These are phyloP conservation scores for Aspergillus fischeri DNA, from an alignment of 2,329 filamentous ascomycete genomes.

Conservation along the genomic window DNA sequence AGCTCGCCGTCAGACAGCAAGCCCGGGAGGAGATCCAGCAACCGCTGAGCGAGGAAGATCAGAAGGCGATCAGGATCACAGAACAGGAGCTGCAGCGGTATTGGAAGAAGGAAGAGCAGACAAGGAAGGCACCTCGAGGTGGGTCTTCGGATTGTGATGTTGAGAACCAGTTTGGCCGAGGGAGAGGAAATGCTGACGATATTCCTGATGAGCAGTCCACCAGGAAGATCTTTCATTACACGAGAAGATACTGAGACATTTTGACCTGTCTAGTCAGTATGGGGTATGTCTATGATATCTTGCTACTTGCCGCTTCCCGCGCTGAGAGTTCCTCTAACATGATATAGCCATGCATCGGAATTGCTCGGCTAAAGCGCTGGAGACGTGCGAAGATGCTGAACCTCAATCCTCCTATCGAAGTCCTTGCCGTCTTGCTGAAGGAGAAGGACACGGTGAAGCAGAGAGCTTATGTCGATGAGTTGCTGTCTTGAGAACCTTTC, in stretches of 20 bases:
- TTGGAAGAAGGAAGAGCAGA: constrained; percentile 68
- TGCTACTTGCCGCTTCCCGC: not conserved
- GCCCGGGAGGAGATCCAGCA: constrained; percentile 42
- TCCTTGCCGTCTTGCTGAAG: constrained; percentile 76
- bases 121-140: constrained; percentile 61
- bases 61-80: constrained; percentile 59
- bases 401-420: constrained; percentile 83
- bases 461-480: constrained; percentile 59
- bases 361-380: constrained; percentile 78
- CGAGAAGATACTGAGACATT: constrained; percentile 87
- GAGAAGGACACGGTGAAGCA: constrained; percentile 50
- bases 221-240: constrained; percentile 66
- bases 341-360: constrained; percentile 78
- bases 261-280: constrained; percentile 86
- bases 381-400: constrained; percentile 76
- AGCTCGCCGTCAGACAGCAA: constrained; percentile 43
- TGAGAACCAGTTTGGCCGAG: not conserved
- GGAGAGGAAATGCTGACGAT: not conserved
- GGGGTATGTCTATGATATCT: constrained; percentile 62
- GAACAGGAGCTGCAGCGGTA: constrained; percentile 70
- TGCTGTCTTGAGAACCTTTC: constrained; percentile 26
- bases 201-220: constrained; percentile 54
- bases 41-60: constrained; percentile 32
- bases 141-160: constrained; percentile 8
- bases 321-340: constrained; percentile 6